phyloP scores from a whole-genome alignment of 2,329 filamentous ascomycete genomes.

The Daldinia sp. region DNA sequence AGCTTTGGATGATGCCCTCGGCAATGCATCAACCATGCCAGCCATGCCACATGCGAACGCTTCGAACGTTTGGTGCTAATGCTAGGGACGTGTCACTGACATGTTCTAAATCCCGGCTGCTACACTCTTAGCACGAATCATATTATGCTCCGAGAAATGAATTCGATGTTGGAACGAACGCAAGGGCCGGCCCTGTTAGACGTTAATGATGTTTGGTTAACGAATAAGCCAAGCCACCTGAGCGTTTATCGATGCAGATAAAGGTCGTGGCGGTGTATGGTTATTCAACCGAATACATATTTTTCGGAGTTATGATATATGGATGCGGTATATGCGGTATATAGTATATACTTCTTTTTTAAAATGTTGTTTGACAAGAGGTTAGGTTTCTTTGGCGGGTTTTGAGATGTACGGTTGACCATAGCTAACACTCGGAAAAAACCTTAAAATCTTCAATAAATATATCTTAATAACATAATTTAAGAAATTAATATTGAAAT shows the following conservation, averaged over 20 bases:
- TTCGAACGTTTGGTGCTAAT: constrained; percentile 18
- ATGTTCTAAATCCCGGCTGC: constrained; percentile 10
- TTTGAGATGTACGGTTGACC: too few relatives aligned
- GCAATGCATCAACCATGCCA: constrained; percentile 19
- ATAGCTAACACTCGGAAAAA: too few relatives aligned
- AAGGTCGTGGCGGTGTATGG: background rate
- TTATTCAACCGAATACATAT: background rate
- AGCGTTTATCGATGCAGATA: background rate
- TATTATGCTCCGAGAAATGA: background rate
- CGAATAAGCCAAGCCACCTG: background rate
- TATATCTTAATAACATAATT: too few relatives aligned
- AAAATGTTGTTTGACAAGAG: background rate
- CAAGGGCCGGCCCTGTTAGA: too few relatives aligned
- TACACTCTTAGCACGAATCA: constrained; percentile 7
- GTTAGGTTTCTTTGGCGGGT: background rate
- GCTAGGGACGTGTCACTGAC: constrained; percentile 9
- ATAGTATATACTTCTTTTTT: background rate
- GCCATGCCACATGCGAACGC: too few relatives aligned
- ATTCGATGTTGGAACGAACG: background rate
- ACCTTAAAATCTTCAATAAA: too few relatives aligned
- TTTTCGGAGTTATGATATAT: background rate
- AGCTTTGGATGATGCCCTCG: constrained; percentile 4
- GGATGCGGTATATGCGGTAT: too few relatives aligned
- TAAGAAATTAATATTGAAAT: too few relatives aligned
- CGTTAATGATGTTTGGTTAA: too few relatives aligned